Percentiles rank a stretch among this genome's conserved stretches.
phyloP scores from a whole-genome alignment of 2,329 filamentous ascomycete species.

The Mycosphaerelloides madeirae region DNA sequence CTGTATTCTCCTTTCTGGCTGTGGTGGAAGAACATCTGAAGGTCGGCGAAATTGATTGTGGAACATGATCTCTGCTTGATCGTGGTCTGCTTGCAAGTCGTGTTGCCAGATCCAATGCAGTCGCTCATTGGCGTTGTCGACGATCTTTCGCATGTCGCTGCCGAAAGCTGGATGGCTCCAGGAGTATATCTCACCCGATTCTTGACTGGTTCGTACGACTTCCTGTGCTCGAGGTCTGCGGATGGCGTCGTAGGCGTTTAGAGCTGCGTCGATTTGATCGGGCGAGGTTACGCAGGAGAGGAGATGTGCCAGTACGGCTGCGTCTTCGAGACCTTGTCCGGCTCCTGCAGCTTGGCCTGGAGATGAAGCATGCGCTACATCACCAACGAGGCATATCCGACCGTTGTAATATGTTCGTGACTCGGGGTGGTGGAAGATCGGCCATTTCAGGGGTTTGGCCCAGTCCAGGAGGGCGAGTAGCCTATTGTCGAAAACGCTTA shows the following conservation, averaged over 20 bases:
- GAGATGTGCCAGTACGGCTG: slow-evolving; percentile 37
- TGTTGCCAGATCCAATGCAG: slow-evolving; percentile 16
- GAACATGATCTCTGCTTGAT: too few relatives aligned
- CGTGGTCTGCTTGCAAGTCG: slow-evolving; percentile 8
- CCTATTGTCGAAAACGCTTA: slow-evolving; percentile 6
- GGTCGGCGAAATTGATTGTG: too few relatives aligned
- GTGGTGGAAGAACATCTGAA: too few relatives aligned
- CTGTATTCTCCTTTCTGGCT: too few relatives aligned
- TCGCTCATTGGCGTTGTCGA: slow-evolving; percentile 9
- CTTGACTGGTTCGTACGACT: slow-evolving; percentile 9
- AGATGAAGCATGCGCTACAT: slow-evolving; percentile 54
- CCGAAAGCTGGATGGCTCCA: slow-evolving; percentile 6
- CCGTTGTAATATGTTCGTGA: slow-evolving; percentile 37
- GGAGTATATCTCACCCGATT: slow-evolving; percentile 10
- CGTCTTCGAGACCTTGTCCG: slow-evolving; percentile 55
- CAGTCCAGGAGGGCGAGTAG: slow-evolving; percentile 8
- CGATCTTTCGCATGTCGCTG: slow-evolving; percentile 11
- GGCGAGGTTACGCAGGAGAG: slow-evolving; percentile 1
- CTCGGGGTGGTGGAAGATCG: slow-evolving; percentile 42
- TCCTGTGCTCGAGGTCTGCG: slow-evolving; percentile 13
- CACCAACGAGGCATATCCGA: slow-evolving; percentile 47
- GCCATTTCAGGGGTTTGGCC: slow-evolving; percentile 44
- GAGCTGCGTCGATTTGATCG: not conserved
- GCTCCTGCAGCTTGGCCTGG: slow-evolving; percentile 56
- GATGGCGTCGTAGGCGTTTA: slow-evolving; percentile 9